Evolutionary conservation across 768 basidiomycete species (phyloP), one percentile per base, ranked within the genome.

Genomic region (Termitomyces sp.): DNA sequence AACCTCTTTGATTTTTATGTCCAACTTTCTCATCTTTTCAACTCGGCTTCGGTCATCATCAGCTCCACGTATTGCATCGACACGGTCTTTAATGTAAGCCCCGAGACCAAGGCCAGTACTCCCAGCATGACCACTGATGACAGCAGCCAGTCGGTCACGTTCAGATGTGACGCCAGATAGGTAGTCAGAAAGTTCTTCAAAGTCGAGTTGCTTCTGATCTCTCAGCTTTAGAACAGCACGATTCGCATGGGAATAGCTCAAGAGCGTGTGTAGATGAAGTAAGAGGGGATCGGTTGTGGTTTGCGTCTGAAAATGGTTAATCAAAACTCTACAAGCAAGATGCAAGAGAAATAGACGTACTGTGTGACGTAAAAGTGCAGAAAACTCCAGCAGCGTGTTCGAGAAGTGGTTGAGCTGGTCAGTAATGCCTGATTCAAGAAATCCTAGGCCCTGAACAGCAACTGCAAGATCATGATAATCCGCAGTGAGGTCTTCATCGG

Each of bases 381-480:
- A 97, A 67, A 98, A 98, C 68, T 98, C 95, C 35, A 98, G 79
- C 51, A 99, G 77, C 1, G 94, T 94, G 67, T 96, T 95, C 29
- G 96, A 97, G 63, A 98, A 98, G 67, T 96, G 88, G 65, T 96
- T 96, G 61, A 99, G 75, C 1, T 94, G 95, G 65, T 99, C 97
- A 43, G 97, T 99, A 60, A 99, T 99, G 36, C 97, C 97, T 59
- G 91, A 93, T 71, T 99, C 97, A 59, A 99, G 81, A 74, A 98
- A 98, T 61, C 96, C 97, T 56, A 99, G 82, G 48, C 95, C 96
- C 69, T 98, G 96, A 44, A 97, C 93, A 40, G 93, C 89, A 58
- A 94, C 90, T 41, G 97, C 94, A 60, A 98, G 77, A 72, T 98
- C 97, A 67, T 98, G 94, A 71, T 99, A 99, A 76, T 99, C 97